Base-by-base conservation (phyloP, 495 filamentous ascomycete genomes). In the Aspergillus conjunctus region DNA sequence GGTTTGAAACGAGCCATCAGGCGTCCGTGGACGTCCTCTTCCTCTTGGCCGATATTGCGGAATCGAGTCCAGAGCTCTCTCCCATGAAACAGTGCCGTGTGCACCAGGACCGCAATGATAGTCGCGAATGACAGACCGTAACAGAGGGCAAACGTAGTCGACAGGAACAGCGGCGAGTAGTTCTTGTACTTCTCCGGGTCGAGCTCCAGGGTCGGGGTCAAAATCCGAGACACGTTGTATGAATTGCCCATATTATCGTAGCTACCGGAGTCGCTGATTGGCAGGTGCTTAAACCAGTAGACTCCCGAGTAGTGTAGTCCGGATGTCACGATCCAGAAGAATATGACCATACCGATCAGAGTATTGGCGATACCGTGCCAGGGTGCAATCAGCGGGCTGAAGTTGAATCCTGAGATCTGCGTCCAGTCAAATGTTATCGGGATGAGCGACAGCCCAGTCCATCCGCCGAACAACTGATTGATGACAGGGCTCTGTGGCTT, bases 341-440 rank as follows among this genome's bases (percentile, higher is more conserved):
- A 85, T 22, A 79, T 45, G 0, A 85, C 62, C 65, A 86, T 70
- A 9, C 83, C 83, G 37, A 87, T 73, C 48, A 87, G 43, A 0
- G 82, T 85, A 51, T 86, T 88, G 30, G 73, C 72, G 22, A 87
- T 81, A 34, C 85, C 85, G 66, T 89, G 83, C 76, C 87, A 88
- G 3, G 88, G 87, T 7, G 87, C 79, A 54, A 91, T 87, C 37
- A 91, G 75, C 3, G 88, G 88, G 31, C 85, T 87, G 54, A 79
- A 78, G 57, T 85, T 81, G 69, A 87, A 91, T 9, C 81, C 85
- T 1, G 84, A 81, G 58, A 90, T 76, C 53, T 86, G 83, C 5
- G 83, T 84, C 88, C 88, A 91, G 74, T 91, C 88, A 59, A 88
- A 86, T 0, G 85, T 86, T 33, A 88, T 80, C 0, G 85, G 85